phyloP scores from a whole-genome alignment of 2,329 filamentous ascomycete genomes.

The Penicillium palitans region DNA sequence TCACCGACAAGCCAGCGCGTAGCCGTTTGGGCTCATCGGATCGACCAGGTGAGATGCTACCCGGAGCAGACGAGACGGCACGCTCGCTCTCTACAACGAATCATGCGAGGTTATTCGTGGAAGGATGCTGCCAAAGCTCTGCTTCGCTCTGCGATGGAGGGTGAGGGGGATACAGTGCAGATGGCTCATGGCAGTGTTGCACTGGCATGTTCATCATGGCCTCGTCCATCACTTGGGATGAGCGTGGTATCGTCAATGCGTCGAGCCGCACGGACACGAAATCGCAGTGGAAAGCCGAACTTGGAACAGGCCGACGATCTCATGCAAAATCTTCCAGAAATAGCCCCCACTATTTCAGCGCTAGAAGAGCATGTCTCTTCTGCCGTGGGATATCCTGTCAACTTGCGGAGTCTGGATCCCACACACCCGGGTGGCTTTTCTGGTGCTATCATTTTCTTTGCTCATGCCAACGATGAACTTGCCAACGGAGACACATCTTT shows the following conservation, averaged over 20 bases:
- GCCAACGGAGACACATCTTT: neutral
- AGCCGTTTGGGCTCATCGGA: slow-evolving; percentile 2
- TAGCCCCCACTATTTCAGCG: neutral
- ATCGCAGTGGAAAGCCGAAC: neutral
- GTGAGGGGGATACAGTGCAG: neutral
- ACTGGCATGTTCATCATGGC: neutral
- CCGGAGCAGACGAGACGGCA: slow-evolving; percentile 2
- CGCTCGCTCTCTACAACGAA: neutral
- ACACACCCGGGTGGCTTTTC: neutral
- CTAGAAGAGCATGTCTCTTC: slow-evolving; percentile 4
- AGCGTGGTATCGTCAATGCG: neutral
- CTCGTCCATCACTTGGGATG: slow-evolving; percentile 1
- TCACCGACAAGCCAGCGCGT: slow-evolving; percentile 1
- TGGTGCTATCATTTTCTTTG: slow-evolving; percentile 5
- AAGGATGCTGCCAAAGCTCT: neutral
- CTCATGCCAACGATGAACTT: neutral
- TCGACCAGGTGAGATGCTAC: slow-evolving; percentile 2
- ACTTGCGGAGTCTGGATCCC: neutral
- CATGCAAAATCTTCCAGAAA: slow-evolving; percentile 1
- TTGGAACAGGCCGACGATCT: neutral
- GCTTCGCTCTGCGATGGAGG: slow-evolving; percentile 3
- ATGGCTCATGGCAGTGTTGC: slow-evolving; percentile 3
- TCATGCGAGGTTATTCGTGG: slow-evolving; percentile 4
- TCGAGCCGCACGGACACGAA: neutral
- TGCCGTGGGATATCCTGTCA: neutral